A percentile compares a stretch with the other conserved stretches of the same genome.
Evolutionary conservation across 2,329 filamentous ascomycete species (phyloP).

Genomic region (Scedosporium apiospermum): DNA sequence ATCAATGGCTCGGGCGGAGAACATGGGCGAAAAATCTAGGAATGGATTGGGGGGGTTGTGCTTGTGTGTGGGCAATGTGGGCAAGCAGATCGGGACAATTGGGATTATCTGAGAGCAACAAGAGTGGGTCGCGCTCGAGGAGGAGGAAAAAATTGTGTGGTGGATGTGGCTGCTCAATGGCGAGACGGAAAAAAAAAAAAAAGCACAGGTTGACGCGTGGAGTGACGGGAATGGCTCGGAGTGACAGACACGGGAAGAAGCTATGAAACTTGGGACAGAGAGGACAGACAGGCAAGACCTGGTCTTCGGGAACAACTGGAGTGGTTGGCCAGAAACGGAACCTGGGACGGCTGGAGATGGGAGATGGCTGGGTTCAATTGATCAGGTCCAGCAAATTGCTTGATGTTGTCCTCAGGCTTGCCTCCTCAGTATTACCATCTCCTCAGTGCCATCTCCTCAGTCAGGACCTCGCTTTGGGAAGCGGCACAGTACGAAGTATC

Average conservation of each 20-base stretch:
- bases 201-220: not conserved
- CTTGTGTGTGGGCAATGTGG: not conserved
- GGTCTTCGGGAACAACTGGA: not conserved
- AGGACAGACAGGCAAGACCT: not conserved
- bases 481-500: too few relatives aligned
- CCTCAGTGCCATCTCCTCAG: too few relatives aligned
- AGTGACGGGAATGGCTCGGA: not conserved
- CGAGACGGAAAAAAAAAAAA: not conserved
- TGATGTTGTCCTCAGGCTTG: too few relatives aligned
- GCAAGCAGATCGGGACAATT: not conserved
- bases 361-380: not conserved
- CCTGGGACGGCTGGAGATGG: not conserved
- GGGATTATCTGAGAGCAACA: not conserved
- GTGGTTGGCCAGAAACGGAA: not conserved
- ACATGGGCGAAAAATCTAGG: conserved; percentile 4
- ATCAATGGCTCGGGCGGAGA: conserved; percentile 6
- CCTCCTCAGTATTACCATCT: too few relatives aligned
- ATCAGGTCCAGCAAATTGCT: too few relatives aligned
- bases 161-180: not conserved
- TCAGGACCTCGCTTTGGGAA: too few relatives aligned
- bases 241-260: not conserved
- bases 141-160: conserved; percentile 1
- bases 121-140: not conserved
- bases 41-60: not conserved
- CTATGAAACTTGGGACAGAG: not conserved